Base-by-base conservation (phyloP, 2,329 filamentous ascomycete species). In the Penicillium sp. region DNA sequence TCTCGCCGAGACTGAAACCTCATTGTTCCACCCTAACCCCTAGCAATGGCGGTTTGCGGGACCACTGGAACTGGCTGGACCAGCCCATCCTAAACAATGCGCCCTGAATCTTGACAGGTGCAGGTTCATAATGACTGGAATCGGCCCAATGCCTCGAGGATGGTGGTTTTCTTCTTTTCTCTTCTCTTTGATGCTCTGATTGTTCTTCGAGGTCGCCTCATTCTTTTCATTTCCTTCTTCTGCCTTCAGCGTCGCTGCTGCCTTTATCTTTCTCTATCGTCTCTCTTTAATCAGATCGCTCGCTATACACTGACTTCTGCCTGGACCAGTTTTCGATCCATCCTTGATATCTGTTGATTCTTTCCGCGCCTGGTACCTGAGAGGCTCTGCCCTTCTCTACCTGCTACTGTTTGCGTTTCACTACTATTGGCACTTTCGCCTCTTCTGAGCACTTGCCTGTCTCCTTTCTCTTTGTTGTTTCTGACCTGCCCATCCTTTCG, bases 1-100 rank as follows among this genome's bases (percentile, higher is more conserved):
- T 60, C 57, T 57, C 58, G 34, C 42, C 52, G 39, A 43, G 42
- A 53, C 48, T 58, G 56, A 58, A 58, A 54, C 56, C 17, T 12
- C 20, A 20, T 41, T 11, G 59, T 64, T 54, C 42, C 62, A 60
- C 60, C 51, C 54, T 55, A 51, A 54, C 22, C 62, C 53, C 56
- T 63, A 28, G 41, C n/a, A 55, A 57, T 56, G 38, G 38, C 52
- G 45, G 39, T 41, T 54, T 31, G 35, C 17, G 1, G 15, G 28
- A 20, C 15, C 15, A 42, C 8, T 14, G 37, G 22, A 38, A 14
- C 41, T 48, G 41, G 39, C 52, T 55, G 41, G 52, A 37, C 39
- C 41, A 20, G 52, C 7, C 41, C n/a, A 47, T 47, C 31, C 28
- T 20, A 37, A 37, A 52, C 28, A 39, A 38, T 12, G 28, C 1